These are phyloP conservation scores for Aspergillus sergii DNA, from an alignment of 2,329 filamentous ascomycete species.

Conservation along the genomic window DNA sequence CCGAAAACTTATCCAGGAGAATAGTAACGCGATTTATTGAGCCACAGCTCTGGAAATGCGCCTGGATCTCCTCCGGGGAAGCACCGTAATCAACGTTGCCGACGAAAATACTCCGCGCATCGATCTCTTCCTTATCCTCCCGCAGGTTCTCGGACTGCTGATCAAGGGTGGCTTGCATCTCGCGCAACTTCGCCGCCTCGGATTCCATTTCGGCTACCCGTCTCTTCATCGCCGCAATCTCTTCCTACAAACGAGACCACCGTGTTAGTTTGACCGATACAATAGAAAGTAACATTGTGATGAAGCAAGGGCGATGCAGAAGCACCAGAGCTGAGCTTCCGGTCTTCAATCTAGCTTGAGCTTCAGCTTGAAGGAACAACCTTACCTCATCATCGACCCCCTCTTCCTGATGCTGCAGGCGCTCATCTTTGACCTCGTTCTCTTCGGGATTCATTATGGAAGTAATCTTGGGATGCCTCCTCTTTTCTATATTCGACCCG, in stretches of 20 bases:
- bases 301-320: not conserved
- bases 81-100: conserved; percentile 98
- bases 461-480: conserved; percentile 2
- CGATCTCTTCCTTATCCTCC: conserved; percentile 94
- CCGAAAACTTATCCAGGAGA: conserved; percentile 95
- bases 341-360: not conserved
- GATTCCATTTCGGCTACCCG: conserved; percentile 89
- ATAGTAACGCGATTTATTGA: conserved; percentile 98
- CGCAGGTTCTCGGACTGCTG: conserved; percentile 79
- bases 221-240: conserved; percentile 85
- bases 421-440: conserved; percentile 41
- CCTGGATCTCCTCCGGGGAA: conserved; percentile 96
- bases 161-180: conserved; percentile 85
- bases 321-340: not conserved
- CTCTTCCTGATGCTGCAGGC: conserved; percentile 42
- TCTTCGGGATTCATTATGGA: conserved; percentile 40
- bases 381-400: conserved; percentile 50
- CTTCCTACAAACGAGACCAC: conserved; percentile 57
- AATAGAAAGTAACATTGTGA: not conserved
- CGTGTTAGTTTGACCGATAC: conserved; percentile 5
- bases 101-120: conserved; percentile 94
- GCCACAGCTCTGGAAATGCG: conserved; percentile 95
- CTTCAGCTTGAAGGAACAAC: conserved; percentile 8
- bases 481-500: not conserved
- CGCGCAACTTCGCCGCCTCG: conserved; percentile 80